Percentiles rank a stretch among this genome's conserved stretches.
phyloP scores from a whole-genome alignment of 2,329 filamentous ascomycete species.

The Cladosporium sp. region DNA sequence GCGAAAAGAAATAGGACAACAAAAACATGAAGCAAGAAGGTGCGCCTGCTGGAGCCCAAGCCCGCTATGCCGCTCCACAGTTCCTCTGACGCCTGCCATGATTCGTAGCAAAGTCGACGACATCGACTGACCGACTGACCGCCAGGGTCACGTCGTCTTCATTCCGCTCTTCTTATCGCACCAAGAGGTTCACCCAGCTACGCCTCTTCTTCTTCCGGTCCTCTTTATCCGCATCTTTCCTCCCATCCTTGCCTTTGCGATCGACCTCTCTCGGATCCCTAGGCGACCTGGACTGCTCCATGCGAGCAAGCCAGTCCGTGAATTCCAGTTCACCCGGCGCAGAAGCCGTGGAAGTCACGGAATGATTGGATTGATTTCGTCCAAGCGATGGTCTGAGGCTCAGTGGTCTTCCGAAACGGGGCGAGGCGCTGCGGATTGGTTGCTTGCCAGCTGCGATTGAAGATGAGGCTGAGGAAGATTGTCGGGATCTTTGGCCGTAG shows the following conservation, averaged over 20 bases:
- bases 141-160: no score
- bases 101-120: not conserved
- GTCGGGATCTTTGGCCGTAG: not conserved
- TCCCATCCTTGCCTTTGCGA: not conserved
- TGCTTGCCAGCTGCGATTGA: slow-evolving; percentile 4
- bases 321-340: slow-evolving; percentile 9
- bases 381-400: not conserved
- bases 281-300: slow-evolving; percentile 1
- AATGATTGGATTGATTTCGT: not conserved
- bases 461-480: slow-evolving; percentile 1
- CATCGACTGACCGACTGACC: no score
- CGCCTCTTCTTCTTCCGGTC: slow-evolving; percentile 11
- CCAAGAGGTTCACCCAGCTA: slow-evolving; percentile 10
- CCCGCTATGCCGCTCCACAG: no score
- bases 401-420: slow-evolving; percentile 1
- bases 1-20: no score
- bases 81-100: no score
- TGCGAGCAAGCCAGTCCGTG: slow-evolving; percentile 6
- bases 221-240: not conserved
- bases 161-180: not conserved
- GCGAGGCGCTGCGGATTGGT: not conserved
- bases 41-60: no score
- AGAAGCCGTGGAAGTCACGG: not conserved
- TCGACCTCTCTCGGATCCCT: not conserved
- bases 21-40: no score